Evolutionary conservation across 2,329 filamentous ascomycete genomes (phyloP).

Genomic region (Neofusicoccum ribis): DNA sequence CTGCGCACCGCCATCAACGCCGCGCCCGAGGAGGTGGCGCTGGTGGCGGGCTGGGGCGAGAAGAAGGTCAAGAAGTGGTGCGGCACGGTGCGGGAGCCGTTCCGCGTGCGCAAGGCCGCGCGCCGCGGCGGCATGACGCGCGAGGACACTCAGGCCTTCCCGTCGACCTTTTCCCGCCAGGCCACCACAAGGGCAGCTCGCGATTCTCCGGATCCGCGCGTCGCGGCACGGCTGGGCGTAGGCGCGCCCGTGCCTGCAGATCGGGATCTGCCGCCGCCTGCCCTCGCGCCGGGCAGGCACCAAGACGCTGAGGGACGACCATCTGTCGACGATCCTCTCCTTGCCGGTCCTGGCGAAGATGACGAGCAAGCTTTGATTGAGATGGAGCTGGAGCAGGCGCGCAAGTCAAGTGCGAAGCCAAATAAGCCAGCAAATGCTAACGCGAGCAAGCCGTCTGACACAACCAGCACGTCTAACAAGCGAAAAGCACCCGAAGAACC

Average conservation of each 20-base stretch:
- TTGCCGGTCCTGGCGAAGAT: constrained; percentile 36
- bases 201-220: constrained; percentile 23
- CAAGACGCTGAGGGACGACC: constrained; percentile 41
- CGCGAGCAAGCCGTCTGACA: not conserved
- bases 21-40: constrained; percentile 76
- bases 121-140: constrained; percentile 44
- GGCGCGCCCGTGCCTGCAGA: constrained; percentile 35
- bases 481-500: constrained; percentile 43
- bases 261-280: constrained; percentile 23
- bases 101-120: constrained; percentile 71
- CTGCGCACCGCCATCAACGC: constrained; percentile 85
- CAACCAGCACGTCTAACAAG: constrained; percentile 27
- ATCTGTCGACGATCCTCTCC: constrained; percentile 31
- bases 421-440: not conserved
- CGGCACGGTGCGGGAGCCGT: constrained; percentile 78
- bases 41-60: constrained; percentile 91
- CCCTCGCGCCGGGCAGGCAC: constrained; percentile 24
- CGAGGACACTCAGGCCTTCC: constrained; percentile 30
- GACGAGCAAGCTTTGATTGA: constrained; percentile 49
- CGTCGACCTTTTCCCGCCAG: constrained; percentile 32
- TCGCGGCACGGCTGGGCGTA: constrained; percentile 31
- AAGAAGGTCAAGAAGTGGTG: constrained; percentile 91
- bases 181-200: constrained; percentile 20
- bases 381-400: not conserved
- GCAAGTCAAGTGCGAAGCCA: not conserved